These are phyloP conservation scores for Sordariomycetes sp. DNA, from an alignment of 2,329 filamentous ascomycete genomes.

Conservation along the genomic window DNA sequence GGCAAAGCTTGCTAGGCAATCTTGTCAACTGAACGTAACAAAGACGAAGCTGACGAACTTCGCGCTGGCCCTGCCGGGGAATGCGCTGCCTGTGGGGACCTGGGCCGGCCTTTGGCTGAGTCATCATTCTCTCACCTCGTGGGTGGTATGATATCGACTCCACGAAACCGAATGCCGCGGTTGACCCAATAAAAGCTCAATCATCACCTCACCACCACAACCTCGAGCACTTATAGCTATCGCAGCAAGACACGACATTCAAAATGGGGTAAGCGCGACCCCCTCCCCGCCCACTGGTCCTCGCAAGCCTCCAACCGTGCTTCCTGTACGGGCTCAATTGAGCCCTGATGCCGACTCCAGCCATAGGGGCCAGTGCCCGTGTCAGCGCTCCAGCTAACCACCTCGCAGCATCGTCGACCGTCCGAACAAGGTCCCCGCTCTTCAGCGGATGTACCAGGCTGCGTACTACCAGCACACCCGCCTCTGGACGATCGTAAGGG, in stretches of 20 bases:
- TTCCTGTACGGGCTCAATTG: not conserved
- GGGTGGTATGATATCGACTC: slow-evolving; percentile 3
- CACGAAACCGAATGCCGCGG: not conserved
- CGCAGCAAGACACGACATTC: slow-evolving; percentile 12
- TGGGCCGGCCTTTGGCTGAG: not conserved
- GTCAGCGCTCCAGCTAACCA: not conserved
- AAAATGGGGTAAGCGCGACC: slow-evolving; percentile 26
- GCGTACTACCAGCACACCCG: slow-evolving; percentile 59
- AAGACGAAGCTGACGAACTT: too few relatives aligned
- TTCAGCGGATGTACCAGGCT: slow-evolving; percentile 66
- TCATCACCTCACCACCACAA: slow-evolving; percentile 11
- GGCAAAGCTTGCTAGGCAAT: too few relatives aligned
- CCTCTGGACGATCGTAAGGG: slow-evolving; percentile 68
- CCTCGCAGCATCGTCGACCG: slow-evolving; percentile 50
- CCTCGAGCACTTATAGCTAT: slow-evolving; percentile 3
- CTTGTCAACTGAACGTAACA: too few relatives aligned
- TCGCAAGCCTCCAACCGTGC: not conserved
- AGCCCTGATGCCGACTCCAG: not conserved
- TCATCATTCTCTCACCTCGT: not conserved
- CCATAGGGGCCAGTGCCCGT: not conserved
- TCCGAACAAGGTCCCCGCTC: slow-evolving; percentile 64
- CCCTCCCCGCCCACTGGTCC: not conserved
- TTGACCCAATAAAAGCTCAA: slow-evolving; percentile 8
- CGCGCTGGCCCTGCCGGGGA: too few relatives aligned
- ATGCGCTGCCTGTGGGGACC: too few relatives aligned